A percentile compares a stretch with the other conserved stretches of the same genome.
phyloP scores from a whole-genome alignment of 805 yeast species.

The Teunomyces aglyptinius region DNA sequence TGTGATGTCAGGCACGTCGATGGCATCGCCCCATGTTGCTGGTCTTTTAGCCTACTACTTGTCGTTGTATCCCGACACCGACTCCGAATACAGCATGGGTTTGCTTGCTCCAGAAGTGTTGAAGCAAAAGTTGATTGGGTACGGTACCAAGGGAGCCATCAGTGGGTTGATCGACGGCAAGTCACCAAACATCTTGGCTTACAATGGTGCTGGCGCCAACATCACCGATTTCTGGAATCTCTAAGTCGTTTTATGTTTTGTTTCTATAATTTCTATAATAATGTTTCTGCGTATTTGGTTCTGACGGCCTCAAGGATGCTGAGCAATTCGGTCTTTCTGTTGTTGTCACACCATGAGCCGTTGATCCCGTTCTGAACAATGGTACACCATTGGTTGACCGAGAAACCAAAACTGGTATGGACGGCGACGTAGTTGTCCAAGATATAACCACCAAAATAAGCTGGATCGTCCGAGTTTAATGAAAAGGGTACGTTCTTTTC shows the following conservation, averaged over 20 bases:
- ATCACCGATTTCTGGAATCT: slow-evolving; percentile 59
- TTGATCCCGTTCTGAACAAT: slow-evolving; percentile 65
- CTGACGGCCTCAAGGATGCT: slow-evolving; percentile 44
- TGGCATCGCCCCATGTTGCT: slow-evolving; percentile 97
- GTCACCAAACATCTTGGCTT: slow-evolving; percentile 75
- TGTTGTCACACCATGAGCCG: slow-evolving; percentile 71
- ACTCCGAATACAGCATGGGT: slow-evolving; percentile 58
- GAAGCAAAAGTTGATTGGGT: slow-evolving; percentile 72
- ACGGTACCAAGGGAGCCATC: slow-evolving; percentile 59
- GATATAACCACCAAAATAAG: slow-evolving; percentile 24
- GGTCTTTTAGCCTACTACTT: slow-evolving; percentile 89
- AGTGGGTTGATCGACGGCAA: slow-evolving; percentile 61
- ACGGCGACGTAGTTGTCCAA: slow-evolving; percentile 71
- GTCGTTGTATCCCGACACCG: slow-evolving; percentile 76
- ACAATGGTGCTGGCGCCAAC: slow-evolving; percentile 79
- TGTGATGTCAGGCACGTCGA: slow-evolving; percentile 89
- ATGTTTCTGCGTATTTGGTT: slow-evolving; percentile 30
- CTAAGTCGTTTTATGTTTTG: background rate
- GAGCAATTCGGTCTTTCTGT: slow-evolving; percentile 50
- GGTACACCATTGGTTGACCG: slow-evolving; percentile 55
- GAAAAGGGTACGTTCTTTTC: slow-evolving; percentile 68
- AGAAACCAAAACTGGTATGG: slow-evolving; percentile 63
- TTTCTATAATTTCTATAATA: background rate
- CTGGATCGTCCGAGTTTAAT: slow-evolving; percentile 76
- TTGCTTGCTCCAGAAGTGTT: slow-evolving; percentile 68